Conservation (phyloP, 2,329 filamentous ascomycete species). For the Drechslerella coelobrocha region DNA sequence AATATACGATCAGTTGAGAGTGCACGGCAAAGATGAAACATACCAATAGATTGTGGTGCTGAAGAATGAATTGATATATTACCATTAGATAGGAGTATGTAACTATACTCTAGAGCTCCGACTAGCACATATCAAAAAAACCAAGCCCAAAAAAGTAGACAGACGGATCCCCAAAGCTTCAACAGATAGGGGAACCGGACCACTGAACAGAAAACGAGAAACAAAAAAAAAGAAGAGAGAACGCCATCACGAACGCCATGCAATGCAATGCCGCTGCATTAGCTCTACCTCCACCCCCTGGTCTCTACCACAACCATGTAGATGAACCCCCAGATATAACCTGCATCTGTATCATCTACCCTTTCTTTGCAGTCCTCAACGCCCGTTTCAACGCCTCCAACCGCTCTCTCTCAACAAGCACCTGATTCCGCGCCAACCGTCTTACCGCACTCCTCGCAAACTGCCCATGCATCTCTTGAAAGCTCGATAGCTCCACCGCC, state of each 20-base stretch:
- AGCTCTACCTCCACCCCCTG: constrained; percentile 3
- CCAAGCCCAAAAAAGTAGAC: too few relatives aligned
- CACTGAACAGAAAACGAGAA: constrained; percentile 3
- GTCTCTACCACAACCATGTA: constrained; percentile 23
- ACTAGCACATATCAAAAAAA: too few relatives aligned
- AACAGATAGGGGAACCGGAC: neutral
- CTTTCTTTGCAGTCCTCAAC: constrained; percentile 82
- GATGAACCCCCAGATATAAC: constrained; percentile 58
- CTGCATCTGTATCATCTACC: constrained; percentile 68
- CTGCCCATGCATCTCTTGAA: constrained; percentile 86
- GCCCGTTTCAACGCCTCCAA: constrained; percentile 82
- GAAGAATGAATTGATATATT: too few relatives aligned
- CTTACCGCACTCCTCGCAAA: constrained; percentile 76
- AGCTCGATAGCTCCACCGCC: constrained; percentile 86
- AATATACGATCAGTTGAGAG: too few relatives aligned
- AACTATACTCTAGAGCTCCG: too few relatives aligned
- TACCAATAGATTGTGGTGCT: too few relatives aligned
- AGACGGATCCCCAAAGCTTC: too few relatives aligned
- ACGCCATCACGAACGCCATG: constrained; percentile 27
- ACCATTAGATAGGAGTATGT: too few relatives aligned
- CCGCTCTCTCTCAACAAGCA: constrained; percentile 79
- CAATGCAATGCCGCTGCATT: constrained; percentile 35
- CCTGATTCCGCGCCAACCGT: constrained; percentile 77
- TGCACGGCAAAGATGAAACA: too few relatives aligned
- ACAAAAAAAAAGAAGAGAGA: constrained; percentile 15